Base-by-base conservation (phyloP, 2,329 filamentous ascomycete genomes). In the Xylariaceae sp. region DNA sequence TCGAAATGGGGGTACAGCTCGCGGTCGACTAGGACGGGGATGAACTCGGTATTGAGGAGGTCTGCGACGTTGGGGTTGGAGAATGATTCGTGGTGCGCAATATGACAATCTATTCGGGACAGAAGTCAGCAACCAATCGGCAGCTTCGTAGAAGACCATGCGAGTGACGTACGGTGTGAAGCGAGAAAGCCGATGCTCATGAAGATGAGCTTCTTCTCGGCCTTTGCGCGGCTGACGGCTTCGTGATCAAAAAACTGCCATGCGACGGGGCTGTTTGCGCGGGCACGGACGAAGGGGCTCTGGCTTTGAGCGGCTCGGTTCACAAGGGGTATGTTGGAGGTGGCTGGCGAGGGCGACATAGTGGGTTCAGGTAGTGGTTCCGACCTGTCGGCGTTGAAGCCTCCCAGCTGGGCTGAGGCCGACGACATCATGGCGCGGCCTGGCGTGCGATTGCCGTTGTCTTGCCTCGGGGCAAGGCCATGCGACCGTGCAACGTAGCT, bases 1-100 rank as follows among this genome's bases (percentile, higher is more conserved):
- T 99, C 94, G 58, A 97, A 84, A 66, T 97, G 92, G 9, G 93
- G 93, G 22, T 93, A 85, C 71, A 96, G 90, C 71, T 99, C 94
- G 54, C 92, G 84, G 71, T 99, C 94, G 64, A 97, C 83, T 63
- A 97, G 88, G 68, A 97, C 85, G 4, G 94, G 93, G 42, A 99
- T 84, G 69, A 97, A 99, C 51, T 84, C 82, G 55, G 86, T 78
- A 74, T 97, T 99, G 34, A 99, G 79, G 51, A 96, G 78, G 19
- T 82, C 74, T 14, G 94, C 91, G 55, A 96, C 86, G 57, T 90
- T 84, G 2, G 82, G 76, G 60, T 96, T 89, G 68, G 87, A 86
- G 70, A 99, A 97, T 17, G 89, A 93, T 71, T 99, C 94, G 59
- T 88, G 85, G 60, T 90, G 88, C 83, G 97, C 97, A 56, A 97